These are phyloP conservation scores for Biscogniauxia mediterranea DNA, from an alignment of 2,329 filamentous ascomycete genomes.

Conservation along the genomic window DNA sequence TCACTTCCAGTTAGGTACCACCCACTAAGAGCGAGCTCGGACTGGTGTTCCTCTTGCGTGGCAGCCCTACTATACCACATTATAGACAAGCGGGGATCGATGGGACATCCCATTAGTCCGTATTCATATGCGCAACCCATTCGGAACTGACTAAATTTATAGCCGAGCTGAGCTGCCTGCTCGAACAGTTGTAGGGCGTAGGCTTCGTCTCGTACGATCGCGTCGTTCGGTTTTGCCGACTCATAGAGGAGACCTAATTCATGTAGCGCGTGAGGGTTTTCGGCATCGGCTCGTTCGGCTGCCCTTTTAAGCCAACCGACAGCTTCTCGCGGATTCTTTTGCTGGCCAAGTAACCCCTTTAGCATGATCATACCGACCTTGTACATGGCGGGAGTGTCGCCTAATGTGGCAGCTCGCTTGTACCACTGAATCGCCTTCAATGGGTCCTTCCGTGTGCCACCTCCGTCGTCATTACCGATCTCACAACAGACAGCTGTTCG, in stretches of 20 bases:
- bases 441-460: conserved; percentile 86
- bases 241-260: conserved; percentile 73
- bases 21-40: conserved; percentile 79
- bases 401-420: conserved; percentile 83
- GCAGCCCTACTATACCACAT: conserved; percentile 93
- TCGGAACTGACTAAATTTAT: conserved; percentile 92
- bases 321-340: conserved; percentile 77
- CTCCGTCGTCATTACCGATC: conserved; percentile 90
- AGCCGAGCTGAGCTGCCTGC: conserved; percentile 83
- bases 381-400: conserved; percentile 94
- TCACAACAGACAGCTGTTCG: conserved; percentile 96
- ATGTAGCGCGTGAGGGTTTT: conserved; percentile 94
- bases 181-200: conserved; percentile 82
- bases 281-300: conserved; percentile 79
- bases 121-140: conserved; percentile 89
- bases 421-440: conserved; percentile 98
- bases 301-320: conserved; percentile 91
- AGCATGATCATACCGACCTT: conserved; percentile 96
- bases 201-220: conserved; percentile 74
- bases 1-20: conserved; percentile 94
- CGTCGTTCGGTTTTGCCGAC: conserved; percentile 63
- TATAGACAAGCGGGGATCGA: conserved; percentile 83
- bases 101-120: conserved; percentile 74
- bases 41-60: conserved; percentile 90
- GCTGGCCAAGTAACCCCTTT: conserved; percentile 89